Evolutionary conservation across 2,329 filamentous ascomycete species (phyloP).

Genomic region (Coleophoma crateriformis): DNA sequence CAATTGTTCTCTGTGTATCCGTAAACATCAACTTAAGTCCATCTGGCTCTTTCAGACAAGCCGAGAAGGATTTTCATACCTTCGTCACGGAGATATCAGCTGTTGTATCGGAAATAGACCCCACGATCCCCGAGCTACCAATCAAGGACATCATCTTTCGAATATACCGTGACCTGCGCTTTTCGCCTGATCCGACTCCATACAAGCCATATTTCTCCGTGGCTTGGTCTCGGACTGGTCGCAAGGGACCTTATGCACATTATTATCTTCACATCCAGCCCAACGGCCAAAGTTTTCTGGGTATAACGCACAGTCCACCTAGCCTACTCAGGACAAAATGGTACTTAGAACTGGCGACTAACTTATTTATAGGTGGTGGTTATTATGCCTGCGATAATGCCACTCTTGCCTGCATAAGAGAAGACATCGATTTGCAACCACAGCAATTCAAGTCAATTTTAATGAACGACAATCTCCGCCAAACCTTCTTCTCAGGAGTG

Average conservation of each 20-base stretch:
- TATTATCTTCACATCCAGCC: constrained; percentile 87
- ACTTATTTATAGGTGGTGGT: constrained; percentile 46
- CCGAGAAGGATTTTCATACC: constrained; percentile 74
- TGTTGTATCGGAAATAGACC: constrained; percentile 66
- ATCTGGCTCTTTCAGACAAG: constrained; percentile 63
- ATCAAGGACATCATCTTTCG: constrained; percentile 82
- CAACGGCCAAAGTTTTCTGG: constrained; percentile 61
- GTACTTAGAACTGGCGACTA: neutral
- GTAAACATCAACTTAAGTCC: constrained; percentile 46
- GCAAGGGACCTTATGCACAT: constrained; percentile 80
- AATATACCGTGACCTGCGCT: constrained; percentile 82
- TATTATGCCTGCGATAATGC: constrained; percentile 72
- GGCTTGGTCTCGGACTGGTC: constrained; percentile 78
- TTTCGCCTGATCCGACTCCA: constrained; percentile 77
- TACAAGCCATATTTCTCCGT: constrained; percentile 84
- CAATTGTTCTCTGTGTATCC: constrained; percentile 38
- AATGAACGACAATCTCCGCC: constrained; percentile 52
- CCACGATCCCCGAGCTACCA: constrained; percentile 81
- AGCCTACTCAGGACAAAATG: no score
- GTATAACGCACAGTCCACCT: constrained; percentile 22
- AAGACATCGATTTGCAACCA: constrained; percentile 70
- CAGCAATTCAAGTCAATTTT: constrained; percentile 64
- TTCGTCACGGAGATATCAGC: constrained; percentile 71
- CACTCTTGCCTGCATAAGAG: constrained; percentile 61
- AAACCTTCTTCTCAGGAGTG: constrained; percentile 56